phyloP scores from a whole-genome alignment of 192 early-diverging fungal species.

The Diversispora epigaea region DNA sequence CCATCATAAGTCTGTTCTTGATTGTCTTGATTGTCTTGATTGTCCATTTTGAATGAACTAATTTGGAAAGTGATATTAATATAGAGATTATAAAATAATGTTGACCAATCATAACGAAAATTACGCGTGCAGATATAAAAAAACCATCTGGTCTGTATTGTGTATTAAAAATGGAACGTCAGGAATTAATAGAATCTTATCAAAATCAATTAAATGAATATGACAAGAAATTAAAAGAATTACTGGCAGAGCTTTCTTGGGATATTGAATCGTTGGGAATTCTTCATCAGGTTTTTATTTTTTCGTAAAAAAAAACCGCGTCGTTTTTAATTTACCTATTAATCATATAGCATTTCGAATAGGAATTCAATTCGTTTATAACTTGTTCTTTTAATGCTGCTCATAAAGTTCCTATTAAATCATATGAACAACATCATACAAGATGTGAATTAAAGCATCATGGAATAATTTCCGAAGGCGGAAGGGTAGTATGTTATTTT shows the following conservation, averaged over 20 bases:
- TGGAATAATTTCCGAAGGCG: constrained; percentile 30
- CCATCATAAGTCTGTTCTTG: neutral
- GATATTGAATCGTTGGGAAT: neutral
- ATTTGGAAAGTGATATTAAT: no score
- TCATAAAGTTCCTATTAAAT: constrained; percentile 30
- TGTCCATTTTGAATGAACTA: neutral
- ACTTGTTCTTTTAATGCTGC: constrained; percentile 32
- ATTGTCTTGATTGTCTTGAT: no score
- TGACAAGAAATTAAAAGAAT: constrained; percentile 3
- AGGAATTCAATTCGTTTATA: constrained; percentile 1
- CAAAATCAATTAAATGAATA: constrained; percentile 6
- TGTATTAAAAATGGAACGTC: neutral
- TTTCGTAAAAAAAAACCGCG: neutral
- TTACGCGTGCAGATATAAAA: neutral
- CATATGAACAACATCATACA: constrained; percentile 26
- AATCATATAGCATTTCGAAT: neutral
- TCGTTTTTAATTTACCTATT: neutral
- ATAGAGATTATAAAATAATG: no score
- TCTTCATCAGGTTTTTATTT: constrained; percentile 10
- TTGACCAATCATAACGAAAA: neutral
- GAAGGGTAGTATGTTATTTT: constrained; percentile 19
- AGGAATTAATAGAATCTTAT: constrained; percentile 5
- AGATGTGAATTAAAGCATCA: constrained; percentile 33
- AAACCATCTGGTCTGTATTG: neutral
- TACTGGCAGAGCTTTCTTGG: constrained; percentile 4